A percentile compares a stretch with the other conserved stretches of the same genome.
Evolutionary conservation across 1,284 basidiomycete species (phyloP).

Genomic region (Cyathus olla): DNA sequence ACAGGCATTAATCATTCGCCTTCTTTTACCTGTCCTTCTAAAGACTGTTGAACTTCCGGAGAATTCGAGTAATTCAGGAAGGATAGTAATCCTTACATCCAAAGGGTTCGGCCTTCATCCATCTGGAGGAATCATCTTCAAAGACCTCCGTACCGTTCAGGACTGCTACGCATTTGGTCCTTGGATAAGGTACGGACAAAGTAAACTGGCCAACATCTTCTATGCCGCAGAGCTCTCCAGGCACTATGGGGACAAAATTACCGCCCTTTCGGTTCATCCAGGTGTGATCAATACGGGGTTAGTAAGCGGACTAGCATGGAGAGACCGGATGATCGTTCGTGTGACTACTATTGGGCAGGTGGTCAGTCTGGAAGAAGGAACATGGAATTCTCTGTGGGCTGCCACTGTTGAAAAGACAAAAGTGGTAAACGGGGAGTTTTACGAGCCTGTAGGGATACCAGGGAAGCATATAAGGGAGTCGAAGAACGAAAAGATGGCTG

Average conservation of each 20-base stretch:
- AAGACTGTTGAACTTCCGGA: background rate
- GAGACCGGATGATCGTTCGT: background rate
- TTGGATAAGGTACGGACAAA: conserved; percentile 1
- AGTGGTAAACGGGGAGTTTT: background rate
- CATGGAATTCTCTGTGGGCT: background rate
- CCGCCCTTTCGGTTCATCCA: conserved; percentile 6
- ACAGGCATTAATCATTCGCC: background rate
- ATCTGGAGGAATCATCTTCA: background rate
- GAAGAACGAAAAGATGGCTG: conserved; percentile 4
- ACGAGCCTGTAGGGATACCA: background rate
- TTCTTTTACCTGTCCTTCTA: background rate
- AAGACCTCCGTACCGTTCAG: background rate
- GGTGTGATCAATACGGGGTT: background rate
- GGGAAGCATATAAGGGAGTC: background rate
- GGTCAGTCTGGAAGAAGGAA: background rate
- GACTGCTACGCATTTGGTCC: background rate
- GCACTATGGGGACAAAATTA: background rate
- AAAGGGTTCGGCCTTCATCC: background rate
- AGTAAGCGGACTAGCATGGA: background rate
- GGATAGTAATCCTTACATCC: background rate
- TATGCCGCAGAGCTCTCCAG: background rate
- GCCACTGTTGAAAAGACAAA: background rate
- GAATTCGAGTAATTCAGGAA: background rate
- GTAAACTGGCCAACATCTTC: background rate
- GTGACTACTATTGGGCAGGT: background rate